phyloP scores from a whole-genome alignment of 106 monocot species.

The Hemerocallis citrina region DNA sequence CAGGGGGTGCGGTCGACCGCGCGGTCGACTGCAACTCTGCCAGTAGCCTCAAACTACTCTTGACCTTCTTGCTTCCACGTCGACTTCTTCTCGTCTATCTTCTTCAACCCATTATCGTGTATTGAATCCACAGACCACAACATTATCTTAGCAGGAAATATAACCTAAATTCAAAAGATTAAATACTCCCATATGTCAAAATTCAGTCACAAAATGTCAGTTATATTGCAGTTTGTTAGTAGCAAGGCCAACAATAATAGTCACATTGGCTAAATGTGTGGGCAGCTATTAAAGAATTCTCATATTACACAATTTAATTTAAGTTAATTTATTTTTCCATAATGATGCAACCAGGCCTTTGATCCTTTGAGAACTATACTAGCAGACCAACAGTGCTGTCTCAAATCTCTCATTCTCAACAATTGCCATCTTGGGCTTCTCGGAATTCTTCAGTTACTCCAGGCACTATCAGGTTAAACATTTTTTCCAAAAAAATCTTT shows the following conservation, averaged over 20 bases:
- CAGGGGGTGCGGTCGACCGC: too few species aligned
- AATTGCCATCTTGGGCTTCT: slow-evolving; percentile 59
- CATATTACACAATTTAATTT: background rate
- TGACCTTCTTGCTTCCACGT: too few species aligned
- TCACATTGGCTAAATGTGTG: background rate
- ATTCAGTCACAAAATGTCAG: too few species aligned
- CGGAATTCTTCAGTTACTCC: slow-evolving; percentile 52
- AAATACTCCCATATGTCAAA: too few species aligned
- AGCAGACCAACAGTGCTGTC: slow-evolving; percentile 37
- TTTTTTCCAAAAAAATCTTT: background rate
- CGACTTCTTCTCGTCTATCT: too few species aligned
- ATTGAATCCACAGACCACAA: too few species aligned
- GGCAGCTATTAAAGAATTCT: background rate
- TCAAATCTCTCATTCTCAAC: slow-evolving; percentile 52
- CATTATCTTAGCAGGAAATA: too few species aligned
- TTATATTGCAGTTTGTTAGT: background rate
- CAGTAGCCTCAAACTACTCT: too few species aligned
- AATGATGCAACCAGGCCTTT: slow-evolving; percentile 38
- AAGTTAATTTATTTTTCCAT: background rate
- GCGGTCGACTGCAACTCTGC: too few species aligned
- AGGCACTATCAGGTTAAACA: slow-evolving; percentile 55
- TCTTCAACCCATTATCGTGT: too few species aligned
- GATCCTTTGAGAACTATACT: slow-evolving; percentile 40
- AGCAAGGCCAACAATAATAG: background rate
- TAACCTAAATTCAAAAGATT: too few species aligned